Base-by-base conservation (phyloP, 495 filamentous ascomycete genomes). In the Penicillium fimorum region DNA sequence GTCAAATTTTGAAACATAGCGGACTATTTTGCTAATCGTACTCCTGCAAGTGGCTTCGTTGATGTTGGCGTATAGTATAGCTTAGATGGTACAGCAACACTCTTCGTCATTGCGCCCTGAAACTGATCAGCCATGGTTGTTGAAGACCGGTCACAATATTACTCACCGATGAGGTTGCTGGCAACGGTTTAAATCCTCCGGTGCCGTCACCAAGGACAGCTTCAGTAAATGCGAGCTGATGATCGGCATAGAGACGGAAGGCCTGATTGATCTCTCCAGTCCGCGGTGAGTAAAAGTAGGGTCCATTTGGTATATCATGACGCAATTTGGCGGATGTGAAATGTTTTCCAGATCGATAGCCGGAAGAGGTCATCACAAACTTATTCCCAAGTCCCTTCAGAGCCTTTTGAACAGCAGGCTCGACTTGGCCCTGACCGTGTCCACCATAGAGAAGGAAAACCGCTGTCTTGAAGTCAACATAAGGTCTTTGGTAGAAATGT, bases 61-160 rank as follows among this genome's bases (percentile, higher is more conserved):
- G 55, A 4, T 3, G 69, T 72, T 24, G 50, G 50, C 0, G 60
- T 64, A 38, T 62, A 74, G 55, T 78, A 79, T 4, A 77, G 62
- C 13, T 76, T 70, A 17, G 75, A 78, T 1, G 79, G 77, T 9
- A 82, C 74, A 18, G 72, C 74, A 27, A 77, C 50, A 20, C 64
- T 58, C 17, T 54, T 55, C 12, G 63, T 55, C 40, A 61, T 56
- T 7, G 60, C 56, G 9, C 60, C 58, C 42, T 66, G 45, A 1
- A 53, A 50, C 15, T 13, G 46, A 22, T 57, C 32, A 47, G 42
- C 40, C 15, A 25, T 20, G n/a, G 2, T 3, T 5, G 13, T 4
- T 49, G 7, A 15, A 45, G 20, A 53, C 2, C 55, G 48, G 17
- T 56, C 58, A 3, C 32, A 56, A 20, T 55, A 53, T 58, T 46